phyloP scores from a whole-genome alignment of 768 basidiomycete species.

The Lactarius evosmus region DNA sequence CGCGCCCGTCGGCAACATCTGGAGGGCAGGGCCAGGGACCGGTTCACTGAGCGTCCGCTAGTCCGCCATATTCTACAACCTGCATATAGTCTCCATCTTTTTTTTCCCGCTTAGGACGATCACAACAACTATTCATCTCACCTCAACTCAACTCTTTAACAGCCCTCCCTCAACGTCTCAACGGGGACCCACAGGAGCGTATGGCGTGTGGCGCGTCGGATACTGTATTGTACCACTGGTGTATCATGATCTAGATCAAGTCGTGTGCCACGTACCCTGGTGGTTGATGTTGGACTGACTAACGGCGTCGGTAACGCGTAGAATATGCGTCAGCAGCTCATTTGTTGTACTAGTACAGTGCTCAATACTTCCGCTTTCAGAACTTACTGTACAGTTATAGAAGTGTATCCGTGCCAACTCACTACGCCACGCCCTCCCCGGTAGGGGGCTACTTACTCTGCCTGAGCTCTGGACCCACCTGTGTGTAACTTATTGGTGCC shows the following conservation, averaged over 20 bases:
- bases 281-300: not conserved
- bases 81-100: not conserved
- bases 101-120: not conserved
- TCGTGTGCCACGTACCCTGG: not conserved
- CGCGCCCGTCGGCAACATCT: not conserved
- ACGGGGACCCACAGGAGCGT: not conserved
- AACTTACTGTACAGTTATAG: not conserved
- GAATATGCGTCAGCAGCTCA: not conserved
- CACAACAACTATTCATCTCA: not conserved
- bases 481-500: too few relatives aligned
- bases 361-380: not conserved
- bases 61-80: not conserved
- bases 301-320: not conserved
- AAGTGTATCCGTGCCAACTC: not conserved
- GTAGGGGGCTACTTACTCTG: not conserved
- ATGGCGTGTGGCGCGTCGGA: not conserved
- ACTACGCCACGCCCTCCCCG: too few relatives aligned
- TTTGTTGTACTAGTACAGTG: not conserved
- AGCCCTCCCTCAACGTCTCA: not conserved
- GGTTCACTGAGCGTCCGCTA: conserved; percentile 4
- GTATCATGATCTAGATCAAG: not conserved
- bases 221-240: too few relatives aligned
- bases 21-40: conserved; percentile 15
- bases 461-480: too few relatives aligned
- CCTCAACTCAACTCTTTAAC: not conserved